Evolutionary conservation across 306 rosid species (phyloP), one percentile per base, ranked within the genome.

Genomic region (Casuarina cunninghamiana): DNA sequence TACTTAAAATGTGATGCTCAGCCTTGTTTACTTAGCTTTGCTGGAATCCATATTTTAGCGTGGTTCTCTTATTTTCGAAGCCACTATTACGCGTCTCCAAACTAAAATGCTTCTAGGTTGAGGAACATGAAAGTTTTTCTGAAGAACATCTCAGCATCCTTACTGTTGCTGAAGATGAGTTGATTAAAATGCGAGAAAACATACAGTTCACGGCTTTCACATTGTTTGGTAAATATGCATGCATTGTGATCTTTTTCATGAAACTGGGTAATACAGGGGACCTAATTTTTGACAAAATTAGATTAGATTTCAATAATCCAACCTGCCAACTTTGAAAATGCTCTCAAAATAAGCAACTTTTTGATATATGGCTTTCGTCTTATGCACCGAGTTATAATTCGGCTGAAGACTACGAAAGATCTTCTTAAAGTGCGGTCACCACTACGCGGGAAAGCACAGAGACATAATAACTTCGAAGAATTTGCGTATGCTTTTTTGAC

Each of bases 1-100:
- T 37, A 9, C 72, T 44, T 1, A 76, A 42, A 48, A 75, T 75
- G 10, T 26, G 42, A 72, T 72, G 80, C 43, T 26, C 42, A 10
- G 49, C 54, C 39, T 77, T 26, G 60, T 7, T 71, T 74, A 9
- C 60, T 49, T 11, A 58, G 9, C 50, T 65, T 41, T 65, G 49
- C 77, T 43, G 53, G 75, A 63, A 68, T 69, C 81, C 69, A 41
- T 77, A 78, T 65, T 32, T 51, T 72, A 32, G 3, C 11, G 32
- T 19, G 26, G 13, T 58, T 67, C 41, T 5, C 10, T 6, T 73
- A 61, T 46, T 32, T 17, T 55, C 19, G 51, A 19, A 21, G 16
- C 8, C 39, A 21, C 41, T 10, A 10, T 10, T 60, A 32, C 41
- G 39, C 9, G 65, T 60, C 5, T 32, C 67, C n/a, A 10, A 26